A percentile compares a stretch with the other conserved stretches of the same genome.
phyloP scores from a whole-genome alignment of 2,329 filamentous ascomycete genomes.

The Niveomyces coronatus region DNA sequence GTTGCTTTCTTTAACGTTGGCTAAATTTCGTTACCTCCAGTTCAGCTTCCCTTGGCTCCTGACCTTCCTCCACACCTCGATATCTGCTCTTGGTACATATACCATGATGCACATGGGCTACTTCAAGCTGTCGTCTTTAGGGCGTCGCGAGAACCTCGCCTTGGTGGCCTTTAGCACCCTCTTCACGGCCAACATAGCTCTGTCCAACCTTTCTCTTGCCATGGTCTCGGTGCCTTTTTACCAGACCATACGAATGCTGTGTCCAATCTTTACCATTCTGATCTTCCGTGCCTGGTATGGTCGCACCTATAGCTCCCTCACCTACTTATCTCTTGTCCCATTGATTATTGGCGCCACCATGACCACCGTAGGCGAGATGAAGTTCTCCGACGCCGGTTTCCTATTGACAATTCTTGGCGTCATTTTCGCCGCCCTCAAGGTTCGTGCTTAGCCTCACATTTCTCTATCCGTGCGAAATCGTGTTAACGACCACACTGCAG shows the following conservation, averaged over 20 bases:
- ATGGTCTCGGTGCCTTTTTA: constrained; percentile 58
- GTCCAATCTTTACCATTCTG: constrained; percentile 50
- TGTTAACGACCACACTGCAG: too few relatives aligned
- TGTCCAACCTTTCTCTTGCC: constrained; percentile 51
- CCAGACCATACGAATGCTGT: constrained; percentile 52
- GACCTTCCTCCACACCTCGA: constrained; percentile 47
- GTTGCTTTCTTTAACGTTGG: too few relatives aligned
- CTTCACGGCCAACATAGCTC: constrained; percentile 54
- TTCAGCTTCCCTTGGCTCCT: constrained; percentile 52
- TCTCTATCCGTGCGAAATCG: constrained; percentile 12
- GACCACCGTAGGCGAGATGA: constrained; percentile 53
- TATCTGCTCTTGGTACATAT: constrained; percentile 46
- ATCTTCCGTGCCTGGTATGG: constrained; percentile 48
- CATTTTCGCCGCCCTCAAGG: constrained; percentile 44
- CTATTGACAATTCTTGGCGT: constrained; percentile 44
- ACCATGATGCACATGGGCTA: constrained; percentile 39
- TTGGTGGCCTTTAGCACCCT: constrained; percentile 48
- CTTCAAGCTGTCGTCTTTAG: constrained; percentile 42
- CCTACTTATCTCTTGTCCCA: constrained; percentile 51
- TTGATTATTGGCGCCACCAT: constrained; percentile 49
- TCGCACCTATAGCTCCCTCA: constrained; percentile 43
- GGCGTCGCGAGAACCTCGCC: constrained; percentile 41
- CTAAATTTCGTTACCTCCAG: constrained; percentile 22
- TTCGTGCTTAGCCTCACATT: constrained; percentile 14
- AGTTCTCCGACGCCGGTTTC: constrained; percentile 48